These are phyloP conservation scores for Chlorella sp. DNA, from an alignment of 139 green algal genomes.

Conservation along the genomic window DNA sequence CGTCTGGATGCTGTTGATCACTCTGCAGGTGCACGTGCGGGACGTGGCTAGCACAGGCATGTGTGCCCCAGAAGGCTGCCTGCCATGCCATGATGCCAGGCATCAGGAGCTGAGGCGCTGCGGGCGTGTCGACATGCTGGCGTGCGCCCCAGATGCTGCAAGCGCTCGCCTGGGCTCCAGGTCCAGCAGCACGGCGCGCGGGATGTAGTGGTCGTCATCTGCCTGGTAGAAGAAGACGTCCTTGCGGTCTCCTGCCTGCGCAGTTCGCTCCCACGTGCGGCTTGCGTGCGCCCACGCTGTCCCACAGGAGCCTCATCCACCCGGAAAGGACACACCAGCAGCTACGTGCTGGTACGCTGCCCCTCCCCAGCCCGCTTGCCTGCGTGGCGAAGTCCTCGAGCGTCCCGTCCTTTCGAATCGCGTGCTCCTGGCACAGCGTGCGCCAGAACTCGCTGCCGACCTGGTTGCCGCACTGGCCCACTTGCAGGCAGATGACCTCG, in stretches of 20 bases:
- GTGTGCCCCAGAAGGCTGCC: no score
- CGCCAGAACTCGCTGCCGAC: constrained; percentile 97
- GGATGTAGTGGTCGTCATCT: constrained; percentile 98
- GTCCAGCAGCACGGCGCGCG: constrained; percentile 91
- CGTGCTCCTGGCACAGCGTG: constrained; percentile 93
- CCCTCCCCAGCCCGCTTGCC: no score
- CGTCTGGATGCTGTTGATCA: constrained; percentile 97
- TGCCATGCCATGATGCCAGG: no score
- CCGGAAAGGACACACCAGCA: no score
- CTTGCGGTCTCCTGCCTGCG: constrained; percentile 82
- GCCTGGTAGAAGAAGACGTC: constrained; percentile 99
- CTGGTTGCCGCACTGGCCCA: constrained; percentile 98
- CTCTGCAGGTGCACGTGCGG: constrained; percentile 41
- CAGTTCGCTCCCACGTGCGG: no score
- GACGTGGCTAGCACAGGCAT: no score
- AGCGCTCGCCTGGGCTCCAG: constrained; percentile 81
- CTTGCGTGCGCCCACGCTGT: no score
- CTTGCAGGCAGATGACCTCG: constrained; percentile 97
- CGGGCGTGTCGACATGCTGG: no score
- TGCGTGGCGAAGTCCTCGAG: constrained; percentile 83
- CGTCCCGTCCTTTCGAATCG: constrained; percentile 94
- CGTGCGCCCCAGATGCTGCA: no score
- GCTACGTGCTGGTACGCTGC: no score
- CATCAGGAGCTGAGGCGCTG: no score
- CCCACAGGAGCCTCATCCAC: no score